Evolutionary conservation across 2,329 filamentous ascomycete genomes (phyloP), one percentile per base, ranked within the genome.

Genomic region (Cercospora nicotianae): DNA sequence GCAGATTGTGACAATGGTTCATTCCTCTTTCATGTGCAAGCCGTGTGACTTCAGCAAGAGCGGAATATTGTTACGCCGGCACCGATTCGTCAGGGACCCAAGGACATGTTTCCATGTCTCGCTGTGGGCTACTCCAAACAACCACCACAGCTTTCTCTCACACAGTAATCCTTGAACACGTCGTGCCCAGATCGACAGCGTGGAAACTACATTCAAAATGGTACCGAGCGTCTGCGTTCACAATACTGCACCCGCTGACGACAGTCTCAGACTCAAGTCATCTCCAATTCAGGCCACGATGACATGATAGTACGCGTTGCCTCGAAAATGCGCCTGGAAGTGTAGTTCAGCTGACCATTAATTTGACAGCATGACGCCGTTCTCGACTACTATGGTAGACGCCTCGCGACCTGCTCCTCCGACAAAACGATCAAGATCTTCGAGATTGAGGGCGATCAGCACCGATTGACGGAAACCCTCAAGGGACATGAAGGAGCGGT

Each of bases 351-450:
- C 26, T 67, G 26, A 69, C 57, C 5, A 4, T 13, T 12, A 1
- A 31, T 13, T 13, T 13, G 6, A 93, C 76, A 84, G 94, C 95
- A 99, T 81, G 95, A 99, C 87, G 95, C 95, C 72, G 94, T 96
- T 73, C 90, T 99, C 78, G 95, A 99, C 81, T 99, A 98, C 85
- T 99, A 98, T 81, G 95, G 95, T 78, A 90, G 95, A 74, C 91
- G 94, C 78, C 89, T 99, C 75, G 95, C 95, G 71, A 99, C 95
- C 73, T 98, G 95, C 82, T 97, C 94, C 39, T 97, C 94, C 73
- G 95, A 99, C 83, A 94, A 95, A 80, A 98, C 94, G 59, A 96
- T 99, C 85, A 98, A 98, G 85, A 98, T 99, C 79, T 99, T 97
- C 79, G 95, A 99, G 82, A 91, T 99, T 65, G 94, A 98, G 77